phyloP scores from a whole-genome alignment of 2,329 filamentous ascomycete genomes.

The Pseudogymnoascus sp. region DNA sequence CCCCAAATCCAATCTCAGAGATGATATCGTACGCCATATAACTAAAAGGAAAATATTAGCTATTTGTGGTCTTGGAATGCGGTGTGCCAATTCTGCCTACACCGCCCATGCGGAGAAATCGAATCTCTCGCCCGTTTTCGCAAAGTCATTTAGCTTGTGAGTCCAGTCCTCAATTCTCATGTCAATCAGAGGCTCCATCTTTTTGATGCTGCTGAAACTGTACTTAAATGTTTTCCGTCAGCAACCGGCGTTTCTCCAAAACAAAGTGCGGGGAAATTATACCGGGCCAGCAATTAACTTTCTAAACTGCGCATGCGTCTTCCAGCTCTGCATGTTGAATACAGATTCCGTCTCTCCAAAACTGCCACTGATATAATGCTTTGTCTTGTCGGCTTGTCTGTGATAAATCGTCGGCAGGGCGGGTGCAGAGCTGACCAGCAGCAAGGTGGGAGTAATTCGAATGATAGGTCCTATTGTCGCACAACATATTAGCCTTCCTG shows the following conservation, averaged over 20 bases:
- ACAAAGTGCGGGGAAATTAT: conserved; percentile 17
- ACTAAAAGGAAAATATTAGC: conserved; percentile 14
- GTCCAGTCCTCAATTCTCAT: conserved; percentile 42
- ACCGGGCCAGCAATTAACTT: conserved; percentile 43
- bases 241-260: conserved; percentile 12
- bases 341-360: conserved; percentile 47
- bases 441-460: conserved; percentile 43
- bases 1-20: conserved; percentile 46
- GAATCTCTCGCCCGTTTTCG: conserved; percentile 35
- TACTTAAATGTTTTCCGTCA: conserved; percentile 27
- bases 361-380: conserved; percentile 49
- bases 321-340: conserved; percentile 48
- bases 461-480: conserved; percentile 38
- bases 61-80: background rate
- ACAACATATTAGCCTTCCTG: background rate
- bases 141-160: conserved; percentile 39
- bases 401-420: conserved; percentile 48
- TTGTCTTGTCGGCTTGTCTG: conserved; percentile 46
- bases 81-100: conserved; percentile 21
- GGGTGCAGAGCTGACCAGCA: conserved; percentile 43
- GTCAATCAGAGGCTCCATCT: conserved; percentile 50
- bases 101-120: conserved; percentile 49
- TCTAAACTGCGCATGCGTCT: conserved; percentile 41
- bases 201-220: conserved; percentile 46
- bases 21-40: conserved; percentile 51